These are phyloP conservation scores for Fusarium ambrosium DNA, from an alignment of 2,329 filamentous ascomycete species.

Conservation along the genomic window DNA sequence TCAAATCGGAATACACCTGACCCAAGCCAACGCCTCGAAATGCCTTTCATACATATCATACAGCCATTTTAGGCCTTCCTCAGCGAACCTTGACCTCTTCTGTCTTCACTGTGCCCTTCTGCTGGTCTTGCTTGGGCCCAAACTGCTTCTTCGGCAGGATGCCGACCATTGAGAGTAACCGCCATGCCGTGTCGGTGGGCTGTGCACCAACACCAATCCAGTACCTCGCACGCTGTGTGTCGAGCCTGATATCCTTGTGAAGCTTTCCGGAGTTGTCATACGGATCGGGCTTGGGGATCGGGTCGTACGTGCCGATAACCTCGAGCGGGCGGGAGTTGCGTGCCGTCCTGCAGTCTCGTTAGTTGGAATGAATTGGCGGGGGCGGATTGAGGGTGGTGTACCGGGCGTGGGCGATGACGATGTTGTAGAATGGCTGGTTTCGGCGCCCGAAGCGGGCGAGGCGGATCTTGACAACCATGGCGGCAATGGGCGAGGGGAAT, in stretches of 20 bases:
- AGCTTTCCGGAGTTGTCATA: constrained; percentile 74
- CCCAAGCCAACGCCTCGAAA: constrained; percentile 47
- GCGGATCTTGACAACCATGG: constrained; percentile 94
- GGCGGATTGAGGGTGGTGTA: constrained; percentile 58
- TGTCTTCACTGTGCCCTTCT: constrained; percentile 45
- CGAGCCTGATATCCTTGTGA: constrained; percentile 93
- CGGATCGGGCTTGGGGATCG: constrained; percentile 72
- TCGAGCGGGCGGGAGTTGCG: constrained; percentile 91
- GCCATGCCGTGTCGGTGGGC: constrained; percentile 90
- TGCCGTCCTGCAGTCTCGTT: constrained; percentile 73
- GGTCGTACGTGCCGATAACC: constrained; percentile 86
- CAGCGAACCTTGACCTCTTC: constrained; percentile 50
- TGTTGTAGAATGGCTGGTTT: constrained; percentile 96
- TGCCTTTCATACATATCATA: constrained; percentile 48
- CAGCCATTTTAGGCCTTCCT: constrained; percentile 25
- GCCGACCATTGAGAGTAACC: constrained; percentile 83
- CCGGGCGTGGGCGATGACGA: constrained; percentile 94
- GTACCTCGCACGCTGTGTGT: constrained; percentile 85
- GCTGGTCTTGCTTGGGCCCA: constrained; percentile 47
- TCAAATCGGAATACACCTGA: constrained; percentile 20
- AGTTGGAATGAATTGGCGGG: neutral
- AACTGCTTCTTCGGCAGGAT: constrained; percentile 56
- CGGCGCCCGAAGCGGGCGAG: constrained; percentile 92
- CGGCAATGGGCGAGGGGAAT: constrained; percentile 29
- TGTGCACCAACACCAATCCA: constrained; percentile 98